A percentile compares a stretch with the other conserved stretches of the same genome.
Conservation (phyloP, 1,284 basidiomycete genomes). For the Inonotus obliquus region DNA sequence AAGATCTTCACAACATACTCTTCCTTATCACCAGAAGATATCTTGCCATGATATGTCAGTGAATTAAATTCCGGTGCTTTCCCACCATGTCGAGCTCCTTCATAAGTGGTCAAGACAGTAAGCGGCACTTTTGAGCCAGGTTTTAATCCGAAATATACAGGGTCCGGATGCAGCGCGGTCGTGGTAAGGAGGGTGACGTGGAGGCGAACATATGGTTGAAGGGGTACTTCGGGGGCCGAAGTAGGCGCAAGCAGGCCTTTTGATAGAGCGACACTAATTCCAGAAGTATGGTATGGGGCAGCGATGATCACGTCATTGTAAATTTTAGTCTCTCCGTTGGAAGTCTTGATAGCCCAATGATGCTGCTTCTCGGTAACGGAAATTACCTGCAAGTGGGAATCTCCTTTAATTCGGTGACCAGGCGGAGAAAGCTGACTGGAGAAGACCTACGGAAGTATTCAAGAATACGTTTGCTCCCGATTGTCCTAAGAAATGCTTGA, state of each 20-base stretch:
- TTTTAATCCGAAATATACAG: conserved; percentile 68
- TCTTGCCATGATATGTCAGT: conserved; percentile 75
- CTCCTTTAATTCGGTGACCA: conserved; percentile 6
- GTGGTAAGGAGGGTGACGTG: conserved; percentile 91
- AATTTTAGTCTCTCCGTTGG: conserved; percentile 34
- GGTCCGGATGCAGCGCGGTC: conserved; percentile 53
- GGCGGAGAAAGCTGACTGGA: neutral
- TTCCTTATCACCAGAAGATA: conserved; percentile 27
- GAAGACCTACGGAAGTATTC: conserved; percentile 53
- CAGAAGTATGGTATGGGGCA: conserved; percentile 66
- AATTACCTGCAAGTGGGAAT: conserved; percentile 15
- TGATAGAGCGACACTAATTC: conserved; percentile 45
- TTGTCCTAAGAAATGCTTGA: conserved; percentile 72
- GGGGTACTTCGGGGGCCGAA: conserved; percentile 41
- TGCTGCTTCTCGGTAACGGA: conserved; percentile 19
- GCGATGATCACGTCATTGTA: conserved; percentile 75
- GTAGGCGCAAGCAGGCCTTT: conserved; percentile 1
- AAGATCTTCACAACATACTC: conserved; percentile 88
- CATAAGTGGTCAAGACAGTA: conserved; percentile 71
- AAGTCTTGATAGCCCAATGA: conserved; percentile 17
- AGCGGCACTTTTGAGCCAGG: conserved; percentile 47
- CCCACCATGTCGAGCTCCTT: conserved; percentile 45
- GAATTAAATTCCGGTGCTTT: conserved; percentile 82
- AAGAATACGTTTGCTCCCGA: conserved; percentile 69
- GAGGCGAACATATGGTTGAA: conserved; percentile 74